Conservation (phyloP, 2,329 filamentous ascomycete species). For the Neofusicoccum cordaticola region DNA sequence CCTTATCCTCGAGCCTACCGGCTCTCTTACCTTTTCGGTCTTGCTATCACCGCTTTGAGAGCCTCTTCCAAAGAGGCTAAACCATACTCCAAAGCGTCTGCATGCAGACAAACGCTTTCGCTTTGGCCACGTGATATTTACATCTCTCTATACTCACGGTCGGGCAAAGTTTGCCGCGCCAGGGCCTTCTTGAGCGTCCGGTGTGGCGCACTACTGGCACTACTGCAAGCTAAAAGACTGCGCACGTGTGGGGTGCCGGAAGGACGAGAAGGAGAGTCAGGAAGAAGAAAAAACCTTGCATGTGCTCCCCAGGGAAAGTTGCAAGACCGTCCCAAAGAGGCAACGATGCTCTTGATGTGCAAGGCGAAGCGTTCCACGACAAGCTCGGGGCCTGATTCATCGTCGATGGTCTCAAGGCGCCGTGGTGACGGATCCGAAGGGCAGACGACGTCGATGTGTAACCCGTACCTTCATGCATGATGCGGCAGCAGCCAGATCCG, state of each 20-base stretch:
- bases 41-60: too few species aligned
- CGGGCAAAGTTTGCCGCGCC: not conserved
- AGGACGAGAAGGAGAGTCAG: not conserved
- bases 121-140: not conserved
- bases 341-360: not conserved
- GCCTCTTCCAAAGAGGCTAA: too few species aligned
- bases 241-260: not conserved
- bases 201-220: not conserved
- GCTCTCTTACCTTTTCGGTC: too few species aligned
- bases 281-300: not conserved
- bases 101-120: too few species aligned
- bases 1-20: too few species aligned
- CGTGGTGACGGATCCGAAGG: not conserved
- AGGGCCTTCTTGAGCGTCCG: not conserved
- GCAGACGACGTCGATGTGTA: not conserved
- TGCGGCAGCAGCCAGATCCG: not conserved
- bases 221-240: not conserved
- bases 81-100: too few species aligned
- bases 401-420: not conserved
- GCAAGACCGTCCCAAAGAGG: not conserved
- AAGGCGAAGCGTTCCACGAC: not conserved
- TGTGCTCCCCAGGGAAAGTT: not conserved
- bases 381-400: not conserved
- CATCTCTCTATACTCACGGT: not conserved
- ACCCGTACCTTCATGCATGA: not conserved